Percentiles rank a stretch among this genome's conserved stretches.
Evolutionary conservation across 2,329 filamentous ascomycete genomes (phyloP).

Genomic region (Microcera coccophila): DNA sequence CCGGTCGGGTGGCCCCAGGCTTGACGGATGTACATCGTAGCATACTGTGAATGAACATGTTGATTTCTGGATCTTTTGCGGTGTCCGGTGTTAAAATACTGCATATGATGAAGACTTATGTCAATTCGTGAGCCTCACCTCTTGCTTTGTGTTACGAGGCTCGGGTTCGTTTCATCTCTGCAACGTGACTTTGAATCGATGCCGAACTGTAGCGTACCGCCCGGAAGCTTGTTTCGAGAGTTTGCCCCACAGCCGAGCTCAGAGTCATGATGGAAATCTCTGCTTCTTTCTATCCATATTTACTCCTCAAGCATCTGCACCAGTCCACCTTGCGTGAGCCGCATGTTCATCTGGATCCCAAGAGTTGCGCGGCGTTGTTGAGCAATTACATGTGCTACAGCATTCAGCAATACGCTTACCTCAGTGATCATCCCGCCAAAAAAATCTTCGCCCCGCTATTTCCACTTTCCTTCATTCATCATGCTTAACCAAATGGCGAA

Average conservation of each 20-base stretch:
- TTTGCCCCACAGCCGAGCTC: slow-evolving; percentile 19
- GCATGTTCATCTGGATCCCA: background rate
- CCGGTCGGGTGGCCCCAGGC: no score
- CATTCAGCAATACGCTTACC: slow-evolving; percentile 3
- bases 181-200: no score
- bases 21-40: no score
- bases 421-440: slow-evolving; percentile 19
- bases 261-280: slow-evolving; percentile 25
- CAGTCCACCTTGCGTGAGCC: background rate
- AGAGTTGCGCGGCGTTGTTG: background rate
- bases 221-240: slow-evolving; percentile 7
- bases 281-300: slow-evolving; percentile 18
- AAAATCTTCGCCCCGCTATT: slow-evolving; percentile 25
- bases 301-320: background rate
- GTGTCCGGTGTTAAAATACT: no score
- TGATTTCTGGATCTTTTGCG: no score
- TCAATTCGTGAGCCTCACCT: no score
- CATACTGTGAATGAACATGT: no score
- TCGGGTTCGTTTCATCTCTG: no score
- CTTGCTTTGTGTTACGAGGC: no score
- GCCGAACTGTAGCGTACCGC: no score
- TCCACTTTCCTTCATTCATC: slow-evolving; percentile 18
- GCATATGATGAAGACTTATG: no score
- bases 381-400: background rate
- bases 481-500: slow-evolving; percentile 48